Base-by-base conservation (phyloP, 345 rosid genomes). In the Camelina hispida region DNA sequence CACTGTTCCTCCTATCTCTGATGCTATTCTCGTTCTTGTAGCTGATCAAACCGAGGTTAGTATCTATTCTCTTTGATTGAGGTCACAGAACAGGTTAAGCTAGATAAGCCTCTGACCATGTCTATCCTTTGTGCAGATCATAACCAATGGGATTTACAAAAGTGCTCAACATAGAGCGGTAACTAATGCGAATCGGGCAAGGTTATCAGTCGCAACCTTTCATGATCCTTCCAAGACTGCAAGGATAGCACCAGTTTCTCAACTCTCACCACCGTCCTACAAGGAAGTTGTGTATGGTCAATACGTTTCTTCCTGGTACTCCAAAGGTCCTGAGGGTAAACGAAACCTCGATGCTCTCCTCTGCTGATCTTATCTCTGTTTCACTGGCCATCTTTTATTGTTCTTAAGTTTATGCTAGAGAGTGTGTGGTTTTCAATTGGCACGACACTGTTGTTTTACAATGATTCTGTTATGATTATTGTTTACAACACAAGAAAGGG, bases 21-120 rank as follows among this genome's bases (percentile, higher is more conserved):
- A 87, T 30, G 96, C 93, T 62, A 83, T 94, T 61, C 77, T 94
- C 14, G 90, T 88, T 71, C 69, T 91, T 61, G n/a, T 91, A 59
- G 84, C 93, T 4, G 97, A 91, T 65, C 96, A 88, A 80, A 90
- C 92, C 13, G 95, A 91, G 97, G 98, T 89, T 89, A 79, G 98
- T 89, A 79, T 28, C 38, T 64, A 5, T 13, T 46, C 30, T 60
- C 47, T 60, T 28, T 38, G 4, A 4, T 30, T 5, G 42, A 35
- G 68, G 3, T 72, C 34, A 3, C 52, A 18, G 9, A 18, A 40
- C 13, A 6, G 20, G 14, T 46, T 34, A 8, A 73, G 58, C 58
- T 65, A 11, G 47, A 56, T 12, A 48, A 52, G 25, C 20, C 30
- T 53, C 53, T 77, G 54, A 77, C 40, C 32, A 8, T 62, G 50